Base-by-base conservation (phyloP, 441 rosid genomes). In the Brassica balearica region DNA sequence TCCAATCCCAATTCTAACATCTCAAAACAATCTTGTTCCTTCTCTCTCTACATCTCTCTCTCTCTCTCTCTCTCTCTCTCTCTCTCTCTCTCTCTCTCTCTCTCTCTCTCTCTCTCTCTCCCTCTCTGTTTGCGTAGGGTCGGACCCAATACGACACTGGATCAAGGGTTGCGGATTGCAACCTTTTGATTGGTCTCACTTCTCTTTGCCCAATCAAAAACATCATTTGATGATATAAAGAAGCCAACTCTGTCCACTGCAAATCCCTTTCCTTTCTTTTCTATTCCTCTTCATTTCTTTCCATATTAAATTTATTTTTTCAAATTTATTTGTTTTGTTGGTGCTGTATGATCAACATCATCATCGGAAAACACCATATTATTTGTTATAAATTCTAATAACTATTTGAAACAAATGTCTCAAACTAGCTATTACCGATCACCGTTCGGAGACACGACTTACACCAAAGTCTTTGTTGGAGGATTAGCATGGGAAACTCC, bases 401-500 rank as follows among this genome's bases (percentile, higher is more conserved):
- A 19, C 12, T 56, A 56, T 56, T 56, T 0, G 8, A 58, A 36
- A 27, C 10, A 17, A 55, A 75, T 75, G 79, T 75, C 68, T 41
- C 59, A 68, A 58, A 67, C 79, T 32, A 75, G 79, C 6, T 75
- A 85, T 80, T 84, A 91, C 85, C 94, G 94, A 72, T 90, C 97
- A 63, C 94, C 86, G 81, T 93, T 91, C 38, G 97, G 98, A 23
- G 97, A 91, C 87, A 90, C 97, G 6, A 93, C 95, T 19, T 84
- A 86, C 48, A 91, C 95, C 7, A 93, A 93, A 84, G 90, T 93
- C 67, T 93, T 93, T 65, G 97, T 95, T 46, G 99, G 97, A 48
- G 99, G 99, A 0, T 83, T 95, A 66, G 97, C 97, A 17, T 93
- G 98, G 98, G 98, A 93, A 85, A 91, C 97, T 34, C 97, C 90